A percentile compares a stretch with the other conserved stretches of the same genome.
Conservation (phyloP, 257 asterid genomes). For the Scutellaria minor region DNA sequence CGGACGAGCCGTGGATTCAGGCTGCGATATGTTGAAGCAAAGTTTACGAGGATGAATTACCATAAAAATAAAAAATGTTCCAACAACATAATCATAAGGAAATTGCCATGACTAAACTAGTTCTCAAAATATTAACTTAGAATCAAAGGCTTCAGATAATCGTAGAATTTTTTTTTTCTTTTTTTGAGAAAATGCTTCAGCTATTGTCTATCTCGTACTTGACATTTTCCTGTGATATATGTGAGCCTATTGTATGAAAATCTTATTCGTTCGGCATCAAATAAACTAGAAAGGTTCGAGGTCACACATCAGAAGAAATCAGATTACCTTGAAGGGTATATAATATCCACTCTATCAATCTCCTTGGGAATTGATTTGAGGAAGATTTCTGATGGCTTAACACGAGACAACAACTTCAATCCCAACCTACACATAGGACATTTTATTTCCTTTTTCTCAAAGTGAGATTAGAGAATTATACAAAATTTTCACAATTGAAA, state of each 20-base stretch:
- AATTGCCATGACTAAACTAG: not conserved
- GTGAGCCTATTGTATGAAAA: conserved; percentile 1
- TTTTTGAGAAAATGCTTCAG: not conserved
- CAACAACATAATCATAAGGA: not conserved
- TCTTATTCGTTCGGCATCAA: conserved; percentile 12
- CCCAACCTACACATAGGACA: conserved; percentile 65
- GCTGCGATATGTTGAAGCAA: conserved; percentile 50
- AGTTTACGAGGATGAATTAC: not conserved
- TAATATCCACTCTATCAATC: conserved; percentile 59
- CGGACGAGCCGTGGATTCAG: conserved; percentile 87
- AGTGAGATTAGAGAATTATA: conserved; percentile 1
- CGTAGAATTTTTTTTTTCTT: no score
- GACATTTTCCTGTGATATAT: not conserved
- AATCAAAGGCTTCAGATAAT: not conserved
- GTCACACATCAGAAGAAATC: not conserved
- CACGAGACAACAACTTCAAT: conserved; percentile 76
- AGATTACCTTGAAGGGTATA: conserved; percentile 77
- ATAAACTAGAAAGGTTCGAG: conserved; percentile 12
- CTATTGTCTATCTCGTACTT: not conserved
- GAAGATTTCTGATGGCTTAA: conserved; percentile 90
- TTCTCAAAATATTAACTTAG: not conserved
- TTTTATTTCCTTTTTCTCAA: conserved; percentile 15
- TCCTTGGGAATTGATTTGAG: conserved; percentile 95
- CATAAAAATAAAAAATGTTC: conserved; percentile 18
- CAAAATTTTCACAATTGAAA: not conserved